Evolutionary conservation across 2,329 filamentous ascomycete genomes (phyloP).

Genomic region (Clonostachys byssicola): DNA sequence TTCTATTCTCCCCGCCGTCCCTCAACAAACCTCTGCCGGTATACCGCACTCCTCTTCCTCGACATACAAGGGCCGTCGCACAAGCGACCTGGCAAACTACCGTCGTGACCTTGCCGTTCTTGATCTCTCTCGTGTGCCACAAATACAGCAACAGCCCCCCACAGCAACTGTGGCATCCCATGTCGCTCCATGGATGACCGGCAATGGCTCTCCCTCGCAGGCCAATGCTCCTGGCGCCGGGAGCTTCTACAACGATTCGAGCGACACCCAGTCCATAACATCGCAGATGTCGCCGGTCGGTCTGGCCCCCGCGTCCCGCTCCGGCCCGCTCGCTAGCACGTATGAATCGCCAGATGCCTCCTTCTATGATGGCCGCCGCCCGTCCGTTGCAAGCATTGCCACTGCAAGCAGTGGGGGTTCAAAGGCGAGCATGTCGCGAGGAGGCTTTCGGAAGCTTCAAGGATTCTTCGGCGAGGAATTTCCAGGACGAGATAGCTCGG

Average conservation of each 20-base stretch:
- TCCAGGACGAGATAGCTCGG: slow-evolving; percentile 68
- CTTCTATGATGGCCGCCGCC: slow-evolving; percentile 70
- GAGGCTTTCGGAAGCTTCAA: slow-evolving; percentile 78
- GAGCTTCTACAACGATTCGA: slow-evolving; percentile 73
- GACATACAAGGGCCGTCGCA: slow-evolving; percentile 37
- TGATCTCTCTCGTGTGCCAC: slow-evolving; percentile 57
- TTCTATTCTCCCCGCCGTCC: slow-evolving; percentile 1
- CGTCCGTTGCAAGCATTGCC: slow-evolving; percentile 77
- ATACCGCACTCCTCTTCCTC: background rate
- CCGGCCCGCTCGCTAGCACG: slow-evolving; percentile 8
- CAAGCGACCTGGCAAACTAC: slow-evolving; percentile 64
- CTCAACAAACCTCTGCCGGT: background rate
- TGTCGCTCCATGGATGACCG: slow-evolving; percentile 55
- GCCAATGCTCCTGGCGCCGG: slow-evolving; percentile 34
- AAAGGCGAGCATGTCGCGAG: slow-evolving; percentile 64
- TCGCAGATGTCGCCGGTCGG: slow-evolving; percentile 70
- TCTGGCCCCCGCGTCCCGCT: slow-evolving; percentile 36
- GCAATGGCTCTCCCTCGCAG: slow-evolving; percentile 25
- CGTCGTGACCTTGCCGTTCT: slow-evolving; percentile 68
- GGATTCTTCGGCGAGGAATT: slow-evolving; percentile 93
- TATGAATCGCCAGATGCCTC: slow-evolving; percentile 55
- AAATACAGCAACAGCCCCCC: slow-evolving; percentile 55
- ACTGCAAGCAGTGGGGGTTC: slow-evolving; percentile 85
- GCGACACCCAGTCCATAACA: slow-evolving; percentile 58
- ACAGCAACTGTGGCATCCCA: slow-evolving; percentile 32